Percentiles rank a stretch among this genome's conserved stretches.
These are phyloP conservation scores for Podosphaera xanthii DNA, from an alignment of 2,329 filamentous ascomycete genomes.

Conservation along the genomic window DNA sequence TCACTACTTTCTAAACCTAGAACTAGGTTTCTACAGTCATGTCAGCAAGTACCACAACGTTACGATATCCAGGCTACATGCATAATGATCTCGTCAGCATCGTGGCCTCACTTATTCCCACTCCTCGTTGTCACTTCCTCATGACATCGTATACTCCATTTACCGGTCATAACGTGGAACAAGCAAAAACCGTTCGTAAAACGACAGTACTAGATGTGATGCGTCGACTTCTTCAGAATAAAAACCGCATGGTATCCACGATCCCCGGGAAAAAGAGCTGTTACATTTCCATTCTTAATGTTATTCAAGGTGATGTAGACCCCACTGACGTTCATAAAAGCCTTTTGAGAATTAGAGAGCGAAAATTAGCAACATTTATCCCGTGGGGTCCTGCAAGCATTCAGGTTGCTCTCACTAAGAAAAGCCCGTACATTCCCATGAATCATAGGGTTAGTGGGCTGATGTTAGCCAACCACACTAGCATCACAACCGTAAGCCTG, in stretches of 20 bases:
- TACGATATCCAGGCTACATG: conserved; percentile 97
- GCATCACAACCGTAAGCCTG: conserved; percentile 56
- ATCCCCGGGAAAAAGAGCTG: conserved; percentile 91
- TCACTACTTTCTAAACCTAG: conserved; percentile 3
- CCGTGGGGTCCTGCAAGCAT: conserved; percentile 97
- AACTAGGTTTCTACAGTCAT: conserved; percentile 82
- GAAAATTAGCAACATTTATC: conserved; percentile 84
- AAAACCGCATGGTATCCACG: conserved; percentile 98
- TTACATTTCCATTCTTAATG: conserved; percentile 97
- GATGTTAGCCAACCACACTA: conserved; percentile 96
- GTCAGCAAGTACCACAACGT: conserved; percentile 90
- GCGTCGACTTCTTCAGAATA: conserved; percentile 82
- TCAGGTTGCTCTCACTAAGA: conserved; percentile 88
- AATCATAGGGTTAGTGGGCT: conserved; percentile 85
- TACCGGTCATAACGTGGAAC: conserved; percentile 84
- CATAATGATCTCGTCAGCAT: conserved; percentile 98
- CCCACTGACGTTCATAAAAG: conserved; percentile 98
- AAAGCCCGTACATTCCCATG: conserved; percentile 86
- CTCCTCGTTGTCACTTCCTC: conserved; percentile 88
- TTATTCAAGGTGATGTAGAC: conserved; percentile 96
- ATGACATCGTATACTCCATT: conserved; percentile 98
- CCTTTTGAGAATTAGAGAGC: conserved; percentile 80
- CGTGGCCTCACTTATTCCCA: conserved; percentile 84
- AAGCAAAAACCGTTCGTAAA: conserved; percentile 93
- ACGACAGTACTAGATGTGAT: conserved; percentile 96